Percentiles rank a stretch among this genome's conserved stretches.
phyloP scores from a whole-genome alignment of 1,139 yeast species.

The Blastobotrys capitulatus region DNA sequence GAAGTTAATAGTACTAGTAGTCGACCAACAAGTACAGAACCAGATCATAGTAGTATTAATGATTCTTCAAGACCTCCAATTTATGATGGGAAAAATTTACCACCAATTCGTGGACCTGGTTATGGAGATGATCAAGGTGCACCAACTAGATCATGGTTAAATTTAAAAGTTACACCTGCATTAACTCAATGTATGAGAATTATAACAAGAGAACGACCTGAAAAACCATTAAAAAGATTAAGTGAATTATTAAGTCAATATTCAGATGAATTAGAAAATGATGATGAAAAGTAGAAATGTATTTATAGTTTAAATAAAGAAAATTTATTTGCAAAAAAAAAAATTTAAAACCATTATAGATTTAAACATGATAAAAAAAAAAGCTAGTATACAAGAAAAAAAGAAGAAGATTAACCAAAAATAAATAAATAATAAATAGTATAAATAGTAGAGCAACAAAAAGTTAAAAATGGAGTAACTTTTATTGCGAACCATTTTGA shows the following conservation, averaged over 20 bases:
- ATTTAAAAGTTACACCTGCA: conserved; percentile 61
- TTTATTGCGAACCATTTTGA: too few relatives aligned
- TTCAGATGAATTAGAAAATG: conserved; percentile 4
- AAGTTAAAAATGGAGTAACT: too few relatives aligned
- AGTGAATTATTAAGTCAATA: conserved; percentile 61
- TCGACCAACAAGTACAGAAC: background rate
- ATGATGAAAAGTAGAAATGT: too few relatives aligned
- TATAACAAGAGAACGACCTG: conserved; percentile 49
- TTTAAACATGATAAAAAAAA: too few relatives aligned
- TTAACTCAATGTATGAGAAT: conserved; percentile 65
- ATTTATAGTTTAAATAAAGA: too few relatives aligned
- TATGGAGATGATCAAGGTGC: conserved; percentile 29
- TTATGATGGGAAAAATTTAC: background rate
- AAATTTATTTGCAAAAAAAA: too few relatives aligned
- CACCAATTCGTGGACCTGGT: conserved; percentile 3
- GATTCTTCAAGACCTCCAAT: conserved; percentile 2
- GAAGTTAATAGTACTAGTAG: background rate
- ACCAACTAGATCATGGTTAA: conserved; percentile 70
- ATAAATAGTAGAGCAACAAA: too few relatives aligned
- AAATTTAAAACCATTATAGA: too few relatives aligned
- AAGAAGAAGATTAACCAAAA: too few relatives aligned
- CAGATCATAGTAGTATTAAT: background rate
- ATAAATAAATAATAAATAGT: too few relatives aligned
- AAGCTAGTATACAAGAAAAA: too few relatives aligned
- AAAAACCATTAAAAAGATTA: conserved; percentile 60